Evolutionary conservation across 768 basidiomycete genomes (phyloP).

Genomic region (Kwoniella sp.): DNA sequence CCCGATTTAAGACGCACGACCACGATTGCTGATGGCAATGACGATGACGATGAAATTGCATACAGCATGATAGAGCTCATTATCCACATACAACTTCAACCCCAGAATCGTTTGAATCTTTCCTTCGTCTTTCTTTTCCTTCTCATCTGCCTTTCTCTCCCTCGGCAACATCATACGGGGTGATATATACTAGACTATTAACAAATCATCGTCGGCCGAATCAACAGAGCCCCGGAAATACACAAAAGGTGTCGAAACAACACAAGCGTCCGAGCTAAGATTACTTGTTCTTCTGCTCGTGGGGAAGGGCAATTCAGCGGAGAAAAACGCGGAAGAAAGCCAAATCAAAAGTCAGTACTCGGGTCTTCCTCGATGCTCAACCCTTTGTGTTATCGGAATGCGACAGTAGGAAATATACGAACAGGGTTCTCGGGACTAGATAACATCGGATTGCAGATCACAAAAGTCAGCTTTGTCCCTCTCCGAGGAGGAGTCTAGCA

Average conservation of each 20-base stretch:
- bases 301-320: too few relatives aligned
- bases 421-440: slow-evolving; percentile 51
- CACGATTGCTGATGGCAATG: too few relatives aligned
- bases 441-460: not conserved
- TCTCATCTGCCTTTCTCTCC: not conserved
- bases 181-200: too few relatives aligned
- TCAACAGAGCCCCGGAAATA: not conserved
- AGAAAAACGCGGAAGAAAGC: too few relatives aligned
- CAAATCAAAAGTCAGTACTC: not conserved
- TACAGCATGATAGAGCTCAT: not conserved
- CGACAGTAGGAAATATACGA: slow-evolving; percentile 23
- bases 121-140: not conserved
- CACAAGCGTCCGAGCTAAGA: not conserved
- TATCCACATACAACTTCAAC: not conserved
- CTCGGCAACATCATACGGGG: not conserved
- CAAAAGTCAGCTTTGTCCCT: slow-evolving; percentile 19
- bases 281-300: slow-evolving; percentile 6
- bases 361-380: too few relatives aligned
- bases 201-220: too few relatives aligned
- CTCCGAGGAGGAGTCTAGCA: not conserved
- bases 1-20: too few relatives aligned
- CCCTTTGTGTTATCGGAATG: too few relatives aligned
- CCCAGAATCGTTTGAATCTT: not conserved
- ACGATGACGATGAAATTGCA: not conserved
- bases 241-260: not conserved